These are phyloP conservation scores for Fragaria iinumae DNA, from an alignment of 306 rosid species.

Conservation along the genomic window DNA sequence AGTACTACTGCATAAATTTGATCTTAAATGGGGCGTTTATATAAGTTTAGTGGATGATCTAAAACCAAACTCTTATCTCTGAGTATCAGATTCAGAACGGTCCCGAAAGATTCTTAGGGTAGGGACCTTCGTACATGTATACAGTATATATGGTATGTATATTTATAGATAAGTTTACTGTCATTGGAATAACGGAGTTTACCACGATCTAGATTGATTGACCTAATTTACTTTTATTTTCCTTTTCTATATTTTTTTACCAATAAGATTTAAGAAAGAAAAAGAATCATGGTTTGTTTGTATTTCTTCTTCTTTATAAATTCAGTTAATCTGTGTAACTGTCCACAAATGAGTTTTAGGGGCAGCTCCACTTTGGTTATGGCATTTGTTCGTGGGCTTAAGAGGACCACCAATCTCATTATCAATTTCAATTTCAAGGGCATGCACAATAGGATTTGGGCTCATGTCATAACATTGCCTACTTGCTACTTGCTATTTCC, in stretches of 20 bases:
- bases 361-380: neutral
- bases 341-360: neutral
- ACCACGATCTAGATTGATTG: neutral
- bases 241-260: neutral
- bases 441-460: neutral
- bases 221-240: neutral
- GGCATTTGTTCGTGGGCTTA: slow-evolving; percentile 1
- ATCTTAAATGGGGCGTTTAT: neutral
- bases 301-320: neutral
- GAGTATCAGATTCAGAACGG: slow-evolving; percentile 5
- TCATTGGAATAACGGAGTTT: neutral
- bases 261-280: neutral
- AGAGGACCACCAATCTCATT: neutral
- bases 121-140: slow-evolving; percentile 5
- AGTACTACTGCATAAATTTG: neutral
- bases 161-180: neutral
- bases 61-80: slow-evolving; percentile 4
- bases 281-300: neutral
- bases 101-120: slow-evolving; percentile 4
- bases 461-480: neutral
- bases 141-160: neutral
- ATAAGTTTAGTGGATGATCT: neutral
- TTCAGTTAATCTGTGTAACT: too few species aligned
- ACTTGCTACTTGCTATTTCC: too few species aligned
- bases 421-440: neutral